Evolutionary conservation across 2,329 filamentous ascomycete genomes (phyloP).

Genomic region (Fusarium verrucosum): DNA sequence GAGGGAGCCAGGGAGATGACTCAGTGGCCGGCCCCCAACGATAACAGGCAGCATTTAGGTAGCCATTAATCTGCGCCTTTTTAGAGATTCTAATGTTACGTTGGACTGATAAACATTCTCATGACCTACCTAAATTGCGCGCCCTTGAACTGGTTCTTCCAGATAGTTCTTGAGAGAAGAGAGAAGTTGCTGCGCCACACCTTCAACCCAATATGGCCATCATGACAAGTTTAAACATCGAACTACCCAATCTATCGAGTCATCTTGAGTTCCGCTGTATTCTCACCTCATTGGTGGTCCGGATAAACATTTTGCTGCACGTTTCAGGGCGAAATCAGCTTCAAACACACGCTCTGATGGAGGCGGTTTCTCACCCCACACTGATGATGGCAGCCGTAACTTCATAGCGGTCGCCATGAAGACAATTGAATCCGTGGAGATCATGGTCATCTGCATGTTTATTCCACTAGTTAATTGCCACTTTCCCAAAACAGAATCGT

Average conservation of each 20-base stretch:
- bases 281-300: conserved; percentile 8
- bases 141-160: background rate
- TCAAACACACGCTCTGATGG: conserved; percentile 2
- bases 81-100: background rate
- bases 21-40: conserved; percentile 16
- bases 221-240: background rate
- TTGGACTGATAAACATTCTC: too few species aligned
- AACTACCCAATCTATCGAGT: background rate
- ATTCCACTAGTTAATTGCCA: background rate
- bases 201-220: background rate
- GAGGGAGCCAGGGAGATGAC: conserved; percentile 5
- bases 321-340: conserved; percentile 10
- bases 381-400: conserved; percentile 7
- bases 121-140: background rate
- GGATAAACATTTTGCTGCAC: background rate
- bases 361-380: conserved; percentile 7
- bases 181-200: background rate
- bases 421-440: background rate
- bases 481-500: background rate
- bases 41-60: background rate
- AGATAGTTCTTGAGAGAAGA: background rate
- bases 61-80: background rate
- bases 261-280: background rate
- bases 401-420: conserved; percentile 25
- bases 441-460: background rate